These are phyloP conservation scores for Gymnopus androsaceus DNA, from an alignment of 1,284 basidiomycete genomes.

Conservation along the genomic window DNA sequence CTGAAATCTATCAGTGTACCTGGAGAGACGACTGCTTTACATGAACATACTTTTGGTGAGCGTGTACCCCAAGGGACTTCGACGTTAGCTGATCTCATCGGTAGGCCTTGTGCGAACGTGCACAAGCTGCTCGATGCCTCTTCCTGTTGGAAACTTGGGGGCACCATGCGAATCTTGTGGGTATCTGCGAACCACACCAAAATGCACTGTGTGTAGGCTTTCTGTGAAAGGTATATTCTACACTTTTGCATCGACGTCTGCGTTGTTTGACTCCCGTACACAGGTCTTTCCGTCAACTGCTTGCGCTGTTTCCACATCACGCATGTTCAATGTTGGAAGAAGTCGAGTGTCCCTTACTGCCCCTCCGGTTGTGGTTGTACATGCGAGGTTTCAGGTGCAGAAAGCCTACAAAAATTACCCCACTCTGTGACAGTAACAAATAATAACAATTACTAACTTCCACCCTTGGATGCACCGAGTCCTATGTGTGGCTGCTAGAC, in stretches of 20 bases:
- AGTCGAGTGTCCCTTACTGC: slow-evolving; percentile 49
- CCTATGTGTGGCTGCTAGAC: too few relatives aligned
- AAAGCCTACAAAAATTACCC: background rate
- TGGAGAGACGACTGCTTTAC: slow-evolving; percentile 31
- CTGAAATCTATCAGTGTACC: slow-evolving; percentile 56
- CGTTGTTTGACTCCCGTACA: slow-evolving; percentile 1
- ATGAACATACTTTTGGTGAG: slow-evolving; percentile 23
- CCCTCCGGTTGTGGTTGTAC: slow-evolving; percentile 67
- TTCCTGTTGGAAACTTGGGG: slow-evolving; percentile 33
- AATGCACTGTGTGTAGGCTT: slow-evolving; percentile 75
- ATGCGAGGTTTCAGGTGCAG: slow-evolving; percentile 33
- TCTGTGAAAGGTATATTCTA: slow-evolving; percentile 69
- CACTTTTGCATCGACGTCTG: background rate
- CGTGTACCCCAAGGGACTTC: background rate
- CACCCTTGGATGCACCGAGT: too few relatives aligned
- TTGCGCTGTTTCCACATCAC: slow-evolving; percentile 65
- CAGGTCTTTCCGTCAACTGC: slow-evolving; percentile 74
- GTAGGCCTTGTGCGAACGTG: slow-evolving; percentile 42
- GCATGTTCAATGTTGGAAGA: slow-evolving; percentile 66
- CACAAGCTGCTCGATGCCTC: slow-evolving; percentile 35
- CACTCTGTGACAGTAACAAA: too few relatives aligned
- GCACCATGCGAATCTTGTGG: slow-evolving; percentile 52
- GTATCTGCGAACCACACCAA: slow-evolving; percentile 43
- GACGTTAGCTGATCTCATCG: slow-evolving; percentile 1
- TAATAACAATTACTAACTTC: too few relatives aligned